Base-by-base conservation (phyloP, 176 grass and related monocot genomes). In the Cenchrus fungigraminus region DNA sequence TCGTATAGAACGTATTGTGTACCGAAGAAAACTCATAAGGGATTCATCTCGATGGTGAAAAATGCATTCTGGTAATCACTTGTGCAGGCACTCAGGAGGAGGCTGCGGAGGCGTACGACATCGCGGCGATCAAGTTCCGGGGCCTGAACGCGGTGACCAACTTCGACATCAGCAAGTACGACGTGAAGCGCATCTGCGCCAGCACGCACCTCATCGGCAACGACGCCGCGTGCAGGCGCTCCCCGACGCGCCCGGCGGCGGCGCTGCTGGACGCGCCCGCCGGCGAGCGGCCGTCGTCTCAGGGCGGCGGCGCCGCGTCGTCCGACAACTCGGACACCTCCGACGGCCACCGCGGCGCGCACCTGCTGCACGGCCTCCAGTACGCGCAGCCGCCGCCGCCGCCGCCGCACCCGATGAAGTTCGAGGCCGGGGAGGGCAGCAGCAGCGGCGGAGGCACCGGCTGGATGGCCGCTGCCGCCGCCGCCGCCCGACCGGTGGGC, bases 81-180 rank as follows among this genome's bases (percentile, higher is more conserved):
- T 40, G 37, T 53, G 64, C 77, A 97, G 95, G 95, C 68, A 97
- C 95, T n/a, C 95, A 97, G 73, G 95, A 97, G 88, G 95, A 97
- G 76, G 95, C 95, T 3, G 95, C 95, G 6, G 95, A 97, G 84
- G 95, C 92, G 20, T 97, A 97, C 60, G 95, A 97, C 86, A 97
- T 97, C 47, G 95, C 95, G 1, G 95, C 95, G 51, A 97, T 97
- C 90, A 97, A 97, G 85, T 97, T 97, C 79, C 92, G 95, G 0
- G 95, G 95, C 37, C 85, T 89, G n/a, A 97, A 87, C 84, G 95
- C 95, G 1, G 92, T 97, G 63, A 97, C 95, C 62, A 97, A 97
- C 89, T 97, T 97, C 46, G 92, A 92, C 92, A 97, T 97, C 71
- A 91, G 88, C 76, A 95, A 89, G 80, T 97, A 97, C 82, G 95